These are phyloP conservation scores for Aspergillus affinis DNA, from an alignment of 495 filamentous ascomycete genomes.

Conservation along the genomic window DNA sequence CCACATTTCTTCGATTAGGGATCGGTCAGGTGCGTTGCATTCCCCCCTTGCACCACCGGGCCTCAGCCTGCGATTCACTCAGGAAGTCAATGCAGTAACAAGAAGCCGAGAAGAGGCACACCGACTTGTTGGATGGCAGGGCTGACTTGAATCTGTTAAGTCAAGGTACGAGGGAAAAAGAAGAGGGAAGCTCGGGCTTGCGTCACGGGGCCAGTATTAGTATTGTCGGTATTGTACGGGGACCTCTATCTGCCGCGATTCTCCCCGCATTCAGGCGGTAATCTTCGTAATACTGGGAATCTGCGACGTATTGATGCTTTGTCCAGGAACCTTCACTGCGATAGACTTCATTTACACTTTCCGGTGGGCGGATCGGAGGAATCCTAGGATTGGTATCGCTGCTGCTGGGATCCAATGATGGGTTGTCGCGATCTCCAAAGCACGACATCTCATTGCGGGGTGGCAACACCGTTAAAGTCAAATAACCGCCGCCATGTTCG, in stretches of 20 bases:
- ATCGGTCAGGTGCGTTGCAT: conserved; percentile 8
- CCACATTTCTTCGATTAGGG: conserved; percentile 18
- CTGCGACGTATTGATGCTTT: too few species aligned
- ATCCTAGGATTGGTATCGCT: not conserved
- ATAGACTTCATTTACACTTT: too few species aligned
- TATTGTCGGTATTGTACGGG: too few species aligned
- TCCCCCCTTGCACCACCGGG: not conserved
- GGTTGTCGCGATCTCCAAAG: not conserved
- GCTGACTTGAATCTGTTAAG: not conserved
- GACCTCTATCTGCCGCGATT: too few species aligned
- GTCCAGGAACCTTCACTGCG: too few species aligned
- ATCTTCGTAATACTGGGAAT: too few species aligned
- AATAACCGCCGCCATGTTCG: not conserved
- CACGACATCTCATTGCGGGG: not conserved
- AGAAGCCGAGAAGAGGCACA: not conserved
- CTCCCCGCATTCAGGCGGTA: too few species aligned
- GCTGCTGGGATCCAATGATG: not conserved
- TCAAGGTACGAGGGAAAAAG: too few species aligned
- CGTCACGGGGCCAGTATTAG: too few species aligned
- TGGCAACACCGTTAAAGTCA: not conserved
- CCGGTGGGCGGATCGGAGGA: not conserved
- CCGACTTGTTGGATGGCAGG: not conserved
- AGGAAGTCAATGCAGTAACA: not conserved
- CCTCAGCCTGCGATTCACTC: not conserved
- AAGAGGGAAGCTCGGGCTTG: too few species aligned